phyloP scores from a whole-genome alignment of 2,329 filamentous ascomycete species.

The Chaetomium globosum region DNA sequence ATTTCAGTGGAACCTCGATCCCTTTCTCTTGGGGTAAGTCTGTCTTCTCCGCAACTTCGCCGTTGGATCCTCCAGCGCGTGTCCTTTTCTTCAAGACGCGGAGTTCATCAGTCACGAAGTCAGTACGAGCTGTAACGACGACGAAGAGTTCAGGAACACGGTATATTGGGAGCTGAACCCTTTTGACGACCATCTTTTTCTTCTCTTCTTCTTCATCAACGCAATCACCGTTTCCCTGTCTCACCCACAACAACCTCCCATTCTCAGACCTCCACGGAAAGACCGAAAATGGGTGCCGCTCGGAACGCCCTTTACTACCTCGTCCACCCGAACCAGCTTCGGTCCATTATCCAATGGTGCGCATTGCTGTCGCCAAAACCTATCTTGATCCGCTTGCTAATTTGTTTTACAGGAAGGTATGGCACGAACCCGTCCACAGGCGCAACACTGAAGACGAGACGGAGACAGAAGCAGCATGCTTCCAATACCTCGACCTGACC shows the following conservation, averaged over 20 bases:
- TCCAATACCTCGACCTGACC: conserved; percentile 80
- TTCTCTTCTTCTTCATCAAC: not conserved
- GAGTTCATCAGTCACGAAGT: not conserved
- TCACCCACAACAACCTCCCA: conserved; percentile 21
- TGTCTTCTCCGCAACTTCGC: conserved; percentile 21
- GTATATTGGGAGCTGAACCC: not conserved
- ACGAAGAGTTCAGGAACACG: not conserved
- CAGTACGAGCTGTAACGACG: not conserved
- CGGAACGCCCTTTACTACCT: conserved; percentile 67
- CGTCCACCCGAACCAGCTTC: conserved; percentile 75
- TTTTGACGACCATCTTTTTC: not conserved
- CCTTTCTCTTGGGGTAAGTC: conserved; percentile 12
- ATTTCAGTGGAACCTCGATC: conserved; percentile 31
- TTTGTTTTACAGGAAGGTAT: conserved; percentile 72
- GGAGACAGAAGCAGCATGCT: conserved; percentile 76
- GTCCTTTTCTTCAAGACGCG: not conserved
- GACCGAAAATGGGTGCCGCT: conserved; percentile 55
- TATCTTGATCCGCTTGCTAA: conserved; percentile 34
- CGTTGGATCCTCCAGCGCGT: conserved; percentile 4
- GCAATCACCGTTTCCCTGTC: conserved; percentile 9
- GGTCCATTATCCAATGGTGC: conserved; percentile 87
- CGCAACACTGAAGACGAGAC: conserved; percentile 77
- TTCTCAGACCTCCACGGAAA: conserved; percentile 1
- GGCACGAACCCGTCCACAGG: conserved; percentile 91
- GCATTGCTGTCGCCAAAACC: conserved; percentile 32